Evolutionary conservation across 345 rosid species (phyloP).

Genomic region (Rhizophora mangle): DNA sequence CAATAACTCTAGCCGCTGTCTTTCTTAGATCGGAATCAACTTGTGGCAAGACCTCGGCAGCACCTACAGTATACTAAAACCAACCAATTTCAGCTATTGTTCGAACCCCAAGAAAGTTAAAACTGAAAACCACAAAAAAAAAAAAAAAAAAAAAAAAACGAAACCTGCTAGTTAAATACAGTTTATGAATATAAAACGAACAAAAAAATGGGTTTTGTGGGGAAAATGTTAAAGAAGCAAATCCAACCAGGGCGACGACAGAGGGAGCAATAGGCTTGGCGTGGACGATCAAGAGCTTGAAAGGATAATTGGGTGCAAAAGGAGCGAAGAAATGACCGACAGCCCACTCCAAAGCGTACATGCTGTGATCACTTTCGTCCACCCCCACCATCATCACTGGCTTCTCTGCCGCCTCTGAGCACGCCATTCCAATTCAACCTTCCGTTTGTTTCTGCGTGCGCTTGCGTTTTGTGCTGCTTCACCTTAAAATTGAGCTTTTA

Average conservation of each 20-base stretch:
- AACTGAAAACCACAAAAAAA: not conserved
- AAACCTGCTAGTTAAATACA: not conserved
- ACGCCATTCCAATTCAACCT: not conserved
- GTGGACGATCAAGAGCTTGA: conserved; percentile 69
- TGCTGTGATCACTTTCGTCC: conserved; percentile 70
- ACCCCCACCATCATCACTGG: conserved; percentile 54
- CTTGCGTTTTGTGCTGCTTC: too few species aligned
- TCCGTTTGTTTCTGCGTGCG: too few species aligned
- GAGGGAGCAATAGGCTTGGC: conserved; percentile 72
- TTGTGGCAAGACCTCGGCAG: conserved; percentile 62
- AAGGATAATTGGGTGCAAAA: conserved; percentile 47
- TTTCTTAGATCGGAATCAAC: conserved; percentile 78
- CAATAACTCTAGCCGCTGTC: conserved; percentile 61
- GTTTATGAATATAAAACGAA: not conserved
- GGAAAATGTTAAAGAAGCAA: conserved; percentile 42
- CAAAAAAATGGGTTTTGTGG: not conserved
- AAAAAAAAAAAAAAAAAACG: not conserved
- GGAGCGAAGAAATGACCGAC: conserved; percentile 73
- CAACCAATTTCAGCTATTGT: not conserved
- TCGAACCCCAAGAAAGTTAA: not conserved
- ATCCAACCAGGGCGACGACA: conserved; percentile 68
- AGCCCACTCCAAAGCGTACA: conserved; percentile 82
- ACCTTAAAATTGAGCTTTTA: too few species aligned
- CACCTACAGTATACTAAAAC: conserved; percentile 35
- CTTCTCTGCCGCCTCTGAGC: conserved; percentile 44